These are phyloP conservation scores for Neovahlkampfia damariscottae DNA, from an alignment of 78 protist genomes.

Conservation along the genomic window DNA sequence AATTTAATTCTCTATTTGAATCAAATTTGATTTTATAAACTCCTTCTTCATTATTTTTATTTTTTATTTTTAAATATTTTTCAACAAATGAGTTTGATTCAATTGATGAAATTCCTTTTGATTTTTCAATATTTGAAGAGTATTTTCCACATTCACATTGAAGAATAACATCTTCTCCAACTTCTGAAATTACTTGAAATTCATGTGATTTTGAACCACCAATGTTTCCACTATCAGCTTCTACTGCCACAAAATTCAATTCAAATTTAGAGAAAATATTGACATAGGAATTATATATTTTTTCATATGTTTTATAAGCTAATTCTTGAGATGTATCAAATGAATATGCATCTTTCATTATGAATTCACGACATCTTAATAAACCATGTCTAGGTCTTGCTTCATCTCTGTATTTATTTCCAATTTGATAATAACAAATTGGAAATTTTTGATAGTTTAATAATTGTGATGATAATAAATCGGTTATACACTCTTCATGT, in stretches of 20 bases:
- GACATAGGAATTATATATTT: slow-evolving; percentile 35
- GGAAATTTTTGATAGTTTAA: slow-evolving; percentile 29
- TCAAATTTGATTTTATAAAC: neutral
- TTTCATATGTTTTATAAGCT: slow-evolving; percentile 40
- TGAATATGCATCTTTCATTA: slow-evolving; percentile 75
- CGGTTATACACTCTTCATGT: slow-evolving; percentile 59
- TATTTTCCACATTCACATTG: slow-evolving; percentile 36
- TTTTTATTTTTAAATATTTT: neutral
- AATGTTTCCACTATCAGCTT: slow-evolving; percentile 68
- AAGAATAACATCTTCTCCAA: slow-evolving; percentile 55
- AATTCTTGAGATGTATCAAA: slow-evolving; percentile 36
- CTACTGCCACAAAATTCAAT: slow-evolving; percentile 31
- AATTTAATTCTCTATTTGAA: neutral
- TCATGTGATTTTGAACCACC: slow-evolving; percentile 64
- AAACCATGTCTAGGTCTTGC: slow-evolving; percentile 67
- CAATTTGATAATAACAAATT: slow-evolving; percentile 54
- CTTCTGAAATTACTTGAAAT: slow-evolving; percentile 47
- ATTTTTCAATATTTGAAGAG: slow-evolving; percentile 53
- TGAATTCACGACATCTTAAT: slow-evolving; percentile 57
- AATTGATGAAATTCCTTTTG: slow-evolving; percentile 6
- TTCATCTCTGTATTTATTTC: slow-evolving; percentile 69
- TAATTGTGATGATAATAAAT: slow-evolving; percentile 26
- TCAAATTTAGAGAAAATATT: slow-evolving; percentile 33
- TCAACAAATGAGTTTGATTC: neutral
- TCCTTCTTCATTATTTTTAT: too few relatives aligned